Conservation (phyloP, 371 early-diverging fungal genomes). For the Actinomucor elegans region DNA sequence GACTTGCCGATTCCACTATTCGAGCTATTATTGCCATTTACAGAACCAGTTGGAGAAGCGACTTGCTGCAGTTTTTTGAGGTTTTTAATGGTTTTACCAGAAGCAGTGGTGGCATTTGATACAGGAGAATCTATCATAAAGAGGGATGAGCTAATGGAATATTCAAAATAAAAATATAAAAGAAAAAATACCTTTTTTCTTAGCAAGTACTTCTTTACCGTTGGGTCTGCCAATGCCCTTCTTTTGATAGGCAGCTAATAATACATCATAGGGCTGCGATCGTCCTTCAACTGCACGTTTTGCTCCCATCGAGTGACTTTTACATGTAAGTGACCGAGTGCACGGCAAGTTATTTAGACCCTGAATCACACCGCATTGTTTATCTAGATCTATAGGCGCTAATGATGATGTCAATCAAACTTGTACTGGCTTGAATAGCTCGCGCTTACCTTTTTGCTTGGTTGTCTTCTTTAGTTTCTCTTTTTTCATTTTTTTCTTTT, state of each 20-base stretch:
- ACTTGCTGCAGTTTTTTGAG: constrained; percentile 19
- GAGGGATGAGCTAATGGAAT: constrained; percentile 3
- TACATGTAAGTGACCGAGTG: constrained; percentile 81
- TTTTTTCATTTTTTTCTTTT: constrained; percentile 41
- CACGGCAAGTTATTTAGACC: constrained; percentile 64
- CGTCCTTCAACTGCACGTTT: constrained; percentile 80
- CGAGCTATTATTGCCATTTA: constrained; percentile 15
- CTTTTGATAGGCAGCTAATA: constrained; percentile 72
- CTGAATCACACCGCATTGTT: constrained; percentile 78
- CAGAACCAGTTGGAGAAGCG: constrained; percentile 1
- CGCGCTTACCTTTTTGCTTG: constrained; percentile 43
- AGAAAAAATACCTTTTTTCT: constrained; percentile 11
- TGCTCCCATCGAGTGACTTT: constrained; percentile 83
- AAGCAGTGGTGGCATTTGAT: background rate
- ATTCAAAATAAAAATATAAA: too few relatives aligned
- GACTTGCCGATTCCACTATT: background rate
- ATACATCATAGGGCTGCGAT: constrained; percentile 73
- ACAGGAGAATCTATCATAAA: background rate
- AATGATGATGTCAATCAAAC: too few relatives aligned
- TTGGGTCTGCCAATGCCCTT: constrained; percentile 52
- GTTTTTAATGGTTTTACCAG: constrained; percentile 12
- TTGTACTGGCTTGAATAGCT: too few relatives aligned
- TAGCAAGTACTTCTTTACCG: constrained; percentile 26
- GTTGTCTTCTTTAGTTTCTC: constrained; percentile 36
- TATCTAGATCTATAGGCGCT: constrained; percentile 79